These are phyloP conservation scores for Russula griseocarnosa DNA, from an alignment of 768 basidiomycete species.

Conservation along the genomic window DNA sequence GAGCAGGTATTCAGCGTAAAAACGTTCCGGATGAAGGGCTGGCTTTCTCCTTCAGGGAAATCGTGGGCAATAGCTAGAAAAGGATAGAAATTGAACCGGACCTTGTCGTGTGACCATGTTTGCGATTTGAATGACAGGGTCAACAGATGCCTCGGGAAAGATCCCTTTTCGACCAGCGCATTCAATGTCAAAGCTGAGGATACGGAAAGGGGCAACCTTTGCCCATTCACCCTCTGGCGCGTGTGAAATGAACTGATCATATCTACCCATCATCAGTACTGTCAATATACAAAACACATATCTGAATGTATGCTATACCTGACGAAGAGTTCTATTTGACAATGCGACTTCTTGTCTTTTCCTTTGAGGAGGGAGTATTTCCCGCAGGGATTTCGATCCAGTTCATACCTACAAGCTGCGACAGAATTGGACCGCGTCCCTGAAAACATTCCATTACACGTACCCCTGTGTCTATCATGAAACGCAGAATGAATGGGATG, in stretches of 20 bases:
- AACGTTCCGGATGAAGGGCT: constrained; percentile 93
- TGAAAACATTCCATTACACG: background rate
- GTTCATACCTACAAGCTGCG: constrained; percentile 94
- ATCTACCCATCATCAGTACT: constrained; percentile 44
- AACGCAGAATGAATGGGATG: constrained; percentile 83
- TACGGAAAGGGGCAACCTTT: constrained; percentile 85
- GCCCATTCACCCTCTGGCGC: constrained; percentile 90
- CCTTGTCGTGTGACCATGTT: constrained; percentile 99
- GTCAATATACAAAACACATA: background rate
- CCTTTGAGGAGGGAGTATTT: constrained; percentile 64
- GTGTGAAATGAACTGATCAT: constrained; percentile 83
- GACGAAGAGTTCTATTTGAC: constrained; percentile 84
- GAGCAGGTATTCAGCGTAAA: constrained; percentile 95
- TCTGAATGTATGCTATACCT: constrained; percentile 43
- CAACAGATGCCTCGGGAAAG: constrained; percentile 85
- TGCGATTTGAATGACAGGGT: constrained; percentile 98
- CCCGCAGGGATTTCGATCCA: constrained; percentile 93
- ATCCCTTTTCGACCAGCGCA: constrained; percentile 97
- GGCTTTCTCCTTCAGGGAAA: constrained; percentile 62
- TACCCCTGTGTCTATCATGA: constrained; percentile 98
- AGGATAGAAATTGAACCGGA: constrained; percentile 31
- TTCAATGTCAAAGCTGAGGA: constrained; percentile 98
- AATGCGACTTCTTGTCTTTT: constrained; percentile 64
- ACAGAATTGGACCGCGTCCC: background rate
- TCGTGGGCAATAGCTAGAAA: background rate